Conservation (phyloP, 306 rosid genomes). For the Gastrolobium bilobum region DNA sequence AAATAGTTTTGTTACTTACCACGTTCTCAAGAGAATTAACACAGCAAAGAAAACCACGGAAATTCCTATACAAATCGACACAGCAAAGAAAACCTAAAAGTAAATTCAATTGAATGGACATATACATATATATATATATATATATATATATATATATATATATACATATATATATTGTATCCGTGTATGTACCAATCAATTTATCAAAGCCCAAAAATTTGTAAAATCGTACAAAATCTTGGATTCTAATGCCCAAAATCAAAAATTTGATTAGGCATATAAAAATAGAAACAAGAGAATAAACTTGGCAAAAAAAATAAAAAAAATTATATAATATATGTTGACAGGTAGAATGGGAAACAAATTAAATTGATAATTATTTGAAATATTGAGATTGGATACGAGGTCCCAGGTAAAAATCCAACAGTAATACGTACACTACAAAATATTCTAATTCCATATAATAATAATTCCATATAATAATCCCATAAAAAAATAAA, state of each 20-base stretch:
- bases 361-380: slow-evolving; percentile 38
- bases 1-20: slow-evolving; percentile 28
- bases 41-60: slow-evolving; percentile 52
- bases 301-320: slow-evolving; percentile 55
- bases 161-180: no score
- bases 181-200: slow-evolving; percentile 32
- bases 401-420: slow-evolving; percentile 44
- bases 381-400: slow-evolving; percentile 49
- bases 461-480: slow-evolving; percentile 40
- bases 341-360: slow-evolving; percentile 47
- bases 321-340: slow-evolving; percentile 41
- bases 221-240: slow-evolving; percentile 43
- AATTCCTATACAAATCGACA: slow-evolving; percentile 42
- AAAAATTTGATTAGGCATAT: slow-evolving; percentile 16
- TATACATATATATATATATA: no score
- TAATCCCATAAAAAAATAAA: no score
- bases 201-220: slow-evolving; percentile 41
- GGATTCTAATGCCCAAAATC: slow-evolving; percentile 48
- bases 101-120: slow-evolving; percentile 52
- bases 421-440: slow-evolving; percentile 12
- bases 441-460: slow-evolving; percentile 7
- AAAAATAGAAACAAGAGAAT: slow-evolving; percentile 44
- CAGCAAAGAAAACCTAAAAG: slow-evolving; percentile 30
- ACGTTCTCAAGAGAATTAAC: slow-evolving; percentile 47
- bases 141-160: no score